Base-by-base conservation (phyloP, 257 asterid genomes). In the Ocimum tenuiflorum region DNA sequence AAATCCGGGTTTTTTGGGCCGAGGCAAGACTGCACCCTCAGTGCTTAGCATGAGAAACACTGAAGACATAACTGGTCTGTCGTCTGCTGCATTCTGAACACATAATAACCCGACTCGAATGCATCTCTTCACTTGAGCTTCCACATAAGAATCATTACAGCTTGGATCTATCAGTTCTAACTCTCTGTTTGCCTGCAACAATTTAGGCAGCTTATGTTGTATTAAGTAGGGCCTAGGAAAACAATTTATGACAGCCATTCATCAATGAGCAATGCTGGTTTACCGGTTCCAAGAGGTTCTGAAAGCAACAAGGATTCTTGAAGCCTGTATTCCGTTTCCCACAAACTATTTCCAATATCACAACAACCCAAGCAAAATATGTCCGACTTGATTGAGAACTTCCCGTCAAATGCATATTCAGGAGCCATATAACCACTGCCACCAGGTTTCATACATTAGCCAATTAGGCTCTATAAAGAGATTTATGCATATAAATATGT, bases 31-130 rank as follows among this genome's bases (percentile, higher is more conserved):
- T n/a, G 51, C 17, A 24, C 38, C 61, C 12, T 65, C 70, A n/a
- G 24, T 49, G 50, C 70, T 51, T 48, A 65, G 35, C 70, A 50
- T 65, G 23, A 50, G 60, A 20, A 65, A 49, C 62, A 65, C 70
- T 11, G 62, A 12, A 8, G 61, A 50, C 61, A 36, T 65, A 4
- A 50, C 35, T 1, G 60, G 70, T 8, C 70, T 50, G 8, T 50
- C 59, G 17, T 65, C 70, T 36, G 70, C 61, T 19, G 13, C 3
- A 20, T 50, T 65, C 7, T 65, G 70, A 33, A 65, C 70, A 33
- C 70, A 65, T 65, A 65, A 65, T 50, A 65, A 50, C 15, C 70
- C 61, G 3, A 65, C 61, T 36, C 22, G 58, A 12, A 65, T 50
- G 50, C 61, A 65, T 35, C 70, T 65, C 51, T 36, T 50, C 10